These are phyloP conservation scores for Aspergillus puulaauensis DNA, from an alignment of 2,329 filamentous ascomycete species.

Conservation along the genomic window DNA sequence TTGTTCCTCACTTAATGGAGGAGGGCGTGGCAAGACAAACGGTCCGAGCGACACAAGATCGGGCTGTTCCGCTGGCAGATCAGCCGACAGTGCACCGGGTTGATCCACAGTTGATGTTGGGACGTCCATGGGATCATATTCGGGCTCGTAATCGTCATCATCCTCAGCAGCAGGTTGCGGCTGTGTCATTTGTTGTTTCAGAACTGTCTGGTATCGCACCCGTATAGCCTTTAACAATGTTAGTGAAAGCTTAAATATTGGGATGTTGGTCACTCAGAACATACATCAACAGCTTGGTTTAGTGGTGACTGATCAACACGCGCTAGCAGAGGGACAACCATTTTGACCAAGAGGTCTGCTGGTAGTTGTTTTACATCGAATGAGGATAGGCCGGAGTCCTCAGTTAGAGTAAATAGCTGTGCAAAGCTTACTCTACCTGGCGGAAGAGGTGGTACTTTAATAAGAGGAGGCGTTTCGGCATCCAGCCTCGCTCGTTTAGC, in stretches of 20 bases:
- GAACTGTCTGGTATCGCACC: slow-evolving; percentile 37
- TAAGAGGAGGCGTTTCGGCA: slow-evolving; percentile 47
- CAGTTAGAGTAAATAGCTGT: slow-evolving; percentile 82
- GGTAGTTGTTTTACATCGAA: slow-evolving; percentile 85
- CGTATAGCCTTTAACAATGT: slow-evolving; percentile 36
- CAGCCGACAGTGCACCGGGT: slow-evolving; percentile 74
- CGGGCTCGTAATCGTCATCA: slow-evolving; percentile 91
- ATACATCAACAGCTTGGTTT: slow-evolving; percentile 70
- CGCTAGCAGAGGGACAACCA: slow-evolving; percentile 75
- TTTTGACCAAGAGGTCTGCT: slow-evolving; percentile 71
- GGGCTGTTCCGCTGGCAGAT: slow-evolving; percentile 68
- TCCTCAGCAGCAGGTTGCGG: slow-evolving; percentile 48
- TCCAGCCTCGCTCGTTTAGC: slow-evolving; percentile 79
- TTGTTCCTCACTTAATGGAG: slow-evolving; percentile 68
- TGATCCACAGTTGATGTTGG: slow-evolving; percentile 24
- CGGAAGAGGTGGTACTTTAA: slow-evolving; percentile 67
- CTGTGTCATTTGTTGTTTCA: slow-evolving; percentile 36
- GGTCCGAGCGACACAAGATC: slow-evolving; percentile 63
- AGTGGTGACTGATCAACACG: slow-evolving; percentile 69
- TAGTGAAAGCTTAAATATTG: slow-evolving; percentile 7
- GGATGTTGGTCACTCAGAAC: slow-evolving; percentile 15
- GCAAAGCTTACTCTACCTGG: slow-evolving; percentile 75
- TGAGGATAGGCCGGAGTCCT: slow-evolving; percentile 68
- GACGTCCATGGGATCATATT: slow-evolving; percentile 70
- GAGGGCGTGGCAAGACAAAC: slow-evolving; percentile 77